Percentiles rank a stretch among this genome's conserved stretches.
Conservation (phyloP, 306 rosid species). For the Rubus idaeus region DNA sequence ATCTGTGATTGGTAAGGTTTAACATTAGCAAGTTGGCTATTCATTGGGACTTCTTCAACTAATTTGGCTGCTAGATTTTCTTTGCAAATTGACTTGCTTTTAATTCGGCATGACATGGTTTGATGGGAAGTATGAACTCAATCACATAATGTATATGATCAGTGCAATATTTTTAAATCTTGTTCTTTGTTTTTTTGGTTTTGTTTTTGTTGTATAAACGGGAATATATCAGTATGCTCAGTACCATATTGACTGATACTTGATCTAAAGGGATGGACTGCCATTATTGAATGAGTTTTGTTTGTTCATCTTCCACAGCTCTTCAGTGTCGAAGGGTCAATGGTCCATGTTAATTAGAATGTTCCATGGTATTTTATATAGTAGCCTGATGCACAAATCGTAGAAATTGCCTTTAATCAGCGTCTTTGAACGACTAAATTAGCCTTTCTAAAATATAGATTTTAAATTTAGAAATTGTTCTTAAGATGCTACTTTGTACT, state of each 20-base stretch:
- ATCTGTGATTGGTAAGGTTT: too few relatives aligned
- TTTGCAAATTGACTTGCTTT: background rate
- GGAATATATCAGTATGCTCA: background rate
- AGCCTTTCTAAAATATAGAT: background rate
- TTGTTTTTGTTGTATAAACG: background rate
- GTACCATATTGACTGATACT: background rate
- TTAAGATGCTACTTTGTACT: background rate
- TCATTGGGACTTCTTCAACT: background rate
- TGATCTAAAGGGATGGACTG: background rate
- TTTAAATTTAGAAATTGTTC: slow-evolving; percentile 1
- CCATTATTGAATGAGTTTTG: background rate
- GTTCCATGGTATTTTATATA: background rate
- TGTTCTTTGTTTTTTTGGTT: too few relatives aligned
- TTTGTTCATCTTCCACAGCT: background rate
- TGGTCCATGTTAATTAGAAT: too few relatives aligned
- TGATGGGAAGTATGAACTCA: background rate
- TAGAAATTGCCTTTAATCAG: background rate
- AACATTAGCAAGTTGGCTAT: too few relatives aligned
- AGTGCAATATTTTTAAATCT: background rate
- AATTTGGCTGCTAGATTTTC: too few relatives aligned
- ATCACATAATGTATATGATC: background rate
- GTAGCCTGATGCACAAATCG: background rate
- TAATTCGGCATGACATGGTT: background rate
- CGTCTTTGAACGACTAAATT: background rate
- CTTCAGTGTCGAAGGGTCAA: background rate